Percentiles rank a stretch among this genome's conserved stretches.
These are phyloP conservation scores for Xylogone sp. DNA, from an alignment of 2,329 filamentous ascomycete species.

Conservation along the genomic window DNA sequence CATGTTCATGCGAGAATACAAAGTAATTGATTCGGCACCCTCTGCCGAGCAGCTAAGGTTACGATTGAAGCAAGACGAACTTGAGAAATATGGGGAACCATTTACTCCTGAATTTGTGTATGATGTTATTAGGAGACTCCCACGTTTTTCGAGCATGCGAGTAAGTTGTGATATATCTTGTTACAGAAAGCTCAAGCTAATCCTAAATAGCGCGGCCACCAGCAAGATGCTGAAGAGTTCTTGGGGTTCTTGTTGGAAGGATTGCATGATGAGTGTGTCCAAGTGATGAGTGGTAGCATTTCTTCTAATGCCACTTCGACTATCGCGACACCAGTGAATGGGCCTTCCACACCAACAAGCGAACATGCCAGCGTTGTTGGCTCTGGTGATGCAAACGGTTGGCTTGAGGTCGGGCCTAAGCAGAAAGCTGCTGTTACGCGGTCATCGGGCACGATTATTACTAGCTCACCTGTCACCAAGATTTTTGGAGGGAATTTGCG, in stretches of 20 bases:
- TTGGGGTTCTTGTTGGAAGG: slow-evolving; percentile 89
- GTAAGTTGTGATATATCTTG: slow-evolving; percentile 44
- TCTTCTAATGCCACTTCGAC: slow-evolving; percentile 33
- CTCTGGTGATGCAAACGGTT: slow-evolving; percentile 56
- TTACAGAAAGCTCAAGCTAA: slow-evolving; percentile 24
- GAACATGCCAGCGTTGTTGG: slow-evolving; percentile 31
- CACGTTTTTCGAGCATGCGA: slow-evolving; percentile 88
- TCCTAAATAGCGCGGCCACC: slow-evolving; percentile 70
- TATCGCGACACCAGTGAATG: slow-evolving; percentile 37
- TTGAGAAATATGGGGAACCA: slow-evolving; percentile 86
- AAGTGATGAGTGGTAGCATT: slow-evolving; percentile 54
- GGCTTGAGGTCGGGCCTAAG: slow-evolving; percentile 91
- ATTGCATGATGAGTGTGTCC: slow-evolving; percentile 86
- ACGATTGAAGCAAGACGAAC: slow-evolving; percentile 73
- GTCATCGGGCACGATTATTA: slow-evolving; percentile 72
- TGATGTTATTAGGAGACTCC: slow-evolving; percentile 80
- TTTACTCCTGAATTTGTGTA: slow-evolving; percentile 96
- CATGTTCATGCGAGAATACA: slow-evolving; percentile 93
- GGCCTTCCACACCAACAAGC: slow-evolving; percentile 37
- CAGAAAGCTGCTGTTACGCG: slow-evolving; percentile 84
- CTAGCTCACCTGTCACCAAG: slow-evolving; percentile 81
- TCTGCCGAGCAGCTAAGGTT: slow-evolving; percentile 70
- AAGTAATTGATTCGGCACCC: slow-evolving; percentile 73
- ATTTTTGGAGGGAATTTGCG: slow-evolving; percentile 91
- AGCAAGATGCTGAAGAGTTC: slow-evolving; percentile 98